Conservation (phyloP, 345 rosid species). For the Linum tenue region DNA sequence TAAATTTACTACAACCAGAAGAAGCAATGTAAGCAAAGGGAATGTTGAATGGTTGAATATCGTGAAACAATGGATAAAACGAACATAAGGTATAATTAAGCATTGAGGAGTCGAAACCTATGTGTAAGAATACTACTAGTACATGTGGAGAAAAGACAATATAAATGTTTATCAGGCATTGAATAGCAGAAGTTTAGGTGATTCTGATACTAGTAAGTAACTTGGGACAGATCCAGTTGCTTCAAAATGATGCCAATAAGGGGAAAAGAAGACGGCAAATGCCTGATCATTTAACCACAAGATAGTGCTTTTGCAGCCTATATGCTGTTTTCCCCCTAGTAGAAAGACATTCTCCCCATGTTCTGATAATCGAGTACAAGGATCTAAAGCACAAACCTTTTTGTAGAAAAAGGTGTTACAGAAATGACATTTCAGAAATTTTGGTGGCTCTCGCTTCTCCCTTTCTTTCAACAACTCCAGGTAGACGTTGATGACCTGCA, state of each 20-base stretch:
- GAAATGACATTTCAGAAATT: slow-evolving; percentile 88
- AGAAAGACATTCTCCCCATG: not conserved
- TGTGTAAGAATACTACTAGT: not conserved
- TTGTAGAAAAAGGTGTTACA: slow-evolving; percentile 90
- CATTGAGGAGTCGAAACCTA: not conserved
- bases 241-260: too few species aligned
- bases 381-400: slow-evolving; percentile 42
- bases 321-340: not conserved
- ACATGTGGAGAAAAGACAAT: not conserved
- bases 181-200: too few species aligned
- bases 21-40: not conserved
- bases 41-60: not conserved
- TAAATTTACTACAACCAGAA: not conserved
- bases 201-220: too few species aligned
- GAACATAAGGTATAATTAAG: not conserved
- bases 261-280: not conserved
- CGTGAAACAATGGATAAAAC: not conserved
- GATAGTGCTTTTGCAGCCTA: not conserved
- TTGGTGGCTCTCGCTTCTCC: slow-evolving; percentile 77
- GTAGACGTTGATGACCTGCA: slow-evolving; percentile 79
- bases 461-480: slow-evolving; percentile 87
- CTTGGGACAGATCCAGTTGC: too few species aligned
- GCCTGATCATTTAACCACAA: not conserved
- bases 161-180: too few species aligned
- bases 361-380: not conserved